Percentiles rank a stretch among this genome's conserved stretches.
Conservation (phyloP, 2,329 filamentous ascomycete species). For the Penicillium sp. region DNA sequence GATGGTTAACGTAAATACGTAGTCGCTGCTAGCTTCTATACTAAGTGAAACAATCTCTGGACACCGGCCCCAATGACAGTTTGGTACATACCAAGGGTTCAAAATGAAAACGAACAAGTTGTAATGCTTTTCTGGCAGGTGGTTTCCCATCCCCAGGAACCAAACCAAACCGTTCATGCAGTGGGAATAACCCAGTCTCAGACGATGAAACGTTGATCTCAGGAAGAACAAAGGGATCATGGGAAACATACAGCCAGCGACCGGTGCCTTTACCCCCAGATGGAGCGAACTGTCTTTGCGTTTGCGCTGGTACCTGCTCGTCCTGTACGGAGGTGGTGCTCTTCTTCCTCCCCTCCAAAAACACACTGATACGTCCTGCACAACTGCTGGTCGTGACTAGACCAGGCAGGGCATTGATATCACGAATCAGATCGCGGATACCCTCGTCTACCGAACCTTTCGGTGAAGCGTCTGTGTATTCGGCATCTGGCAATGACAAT, state of each 20-base stretch:
- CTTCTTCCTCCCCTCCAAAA: constrained; percentile 75
- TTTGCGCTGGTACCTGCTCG: neutral
- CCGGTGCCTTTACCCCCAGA: constrained; percentile 84
- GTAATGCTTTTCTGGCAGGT: constrained; percentile 47
- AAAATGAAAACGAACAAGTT: constrained; percentile 80
- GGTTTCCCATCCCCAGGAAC: constrained; percentile 32
- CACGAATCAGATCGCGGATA: constrained; percentile 72
- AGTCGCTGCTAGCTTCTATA: too few relatives aligned
- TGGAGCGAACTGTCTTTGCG: constrained; percentile 50
- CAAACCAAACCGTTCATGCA: constrained; percentile 47
- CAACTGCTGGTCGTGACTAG: constrained; percentile 93
- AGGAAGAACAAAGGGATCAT: constrained; percentile 61
- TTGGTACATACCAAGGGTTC: constrained; percentile 79
- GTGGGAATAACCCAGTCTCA: constrained; percentile 30
- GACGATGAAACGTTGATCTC: constrained; percentile 5
- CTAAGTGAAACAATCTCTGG: neutral
- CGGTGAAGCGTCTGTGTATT: constrained; percentile 81
- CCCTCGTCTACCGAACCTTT: constrained; percentile 83
- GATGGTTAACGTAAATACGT: too few relatives aligned
- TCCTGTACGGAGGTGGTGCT: constrained; percentile 17
- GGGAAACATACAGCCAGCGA: constrained; percentile 83
- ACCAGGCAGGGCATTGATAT: constrained; percentile 72
- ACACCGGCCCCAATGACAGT: neutral
- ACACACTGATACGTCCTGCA: constrained; percentile 82
- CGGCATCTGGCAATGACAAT: constrained; percentile 65